Percentiles rank a stretch among this genome's conserved stretches.
These are phyloP conservation scores for Pseudomassariella vexata DNA, from an alignment of 2,329 filamentous ascomycete species.

Conservation along the genomic window DNA sequence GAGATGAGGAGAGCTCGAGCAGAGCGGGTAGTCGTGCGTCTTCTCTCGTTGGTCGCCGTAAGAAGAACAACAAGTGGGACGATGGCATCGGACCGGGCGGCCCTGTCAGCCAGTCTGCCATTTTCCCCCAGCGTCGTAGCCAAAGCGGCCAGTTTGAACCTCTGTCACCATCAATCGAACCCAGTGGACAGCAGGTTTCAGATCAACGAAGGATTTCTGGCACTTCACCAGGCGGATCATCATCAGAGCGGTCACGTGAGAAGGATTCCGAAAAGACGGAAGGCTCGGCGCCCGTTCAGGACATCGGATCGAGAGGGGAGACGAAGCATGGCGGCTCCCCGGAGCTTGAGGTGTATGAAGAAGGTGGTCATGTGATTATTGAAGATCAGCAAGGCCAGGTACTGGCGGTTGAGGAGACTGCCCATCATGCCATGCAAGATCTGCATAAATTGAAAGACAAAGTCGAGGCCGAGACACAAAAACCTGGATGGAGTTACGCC, in stretches of 20 bases:
- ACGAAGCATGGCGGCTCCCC: slow-evolving; percentile 8
- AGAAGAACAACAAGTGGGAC: slow-evolving; percentile 63
- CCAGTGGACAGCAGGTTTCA: slow-evolving; percentile 8
- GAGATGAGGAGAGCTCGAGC: slow-evolving; percentile 63
- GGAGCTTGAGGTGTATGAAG: slow-evolving; percentile 67
- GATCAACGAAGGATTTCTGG: slow-evolving; percentile 19
- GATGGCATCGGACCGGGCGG: slow-evolving; percentile 74
- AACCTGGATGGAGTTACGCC: slow-evolving; percentile 37
- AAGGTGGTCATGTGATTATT: slow-evolving; percentile 72
- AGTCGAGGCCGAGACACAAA: slow-evolving; percentile 26
- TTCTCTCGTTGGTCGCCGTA: slow-evolving; percentile 54
- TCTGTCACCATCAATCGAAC: slow-evolving; percentile 16
- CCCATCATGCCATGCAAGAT: too few species aligned
- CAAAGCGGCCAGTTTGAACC: slow-evolving; percentile 25
- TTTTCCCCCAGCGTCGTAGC: slow-evolving; percentile 57
- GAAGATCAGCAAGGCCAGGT: slow-evolving; percentile 89
- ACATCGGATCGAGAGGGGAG: slow-evolving; percentile 8
- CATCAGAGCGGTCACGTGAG: slow-evolving; percentile 13
- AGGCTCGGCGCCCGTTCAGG: slow-evolving; percentile 16
- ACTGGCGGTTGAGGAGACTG: slow-evolving; percentile 50
- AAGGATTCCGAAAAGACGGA: slow-evolving; percentile 18
- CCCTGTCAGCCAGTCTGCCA: slow-evolving; percentile 84
- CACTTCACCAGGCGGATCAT: slow-evolving; percentile 13
- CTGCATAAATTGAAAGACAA: slow-evolving; percentile 22
- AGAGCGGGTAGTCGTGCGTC: slow-evolving; percentile 52